phyloP scores from a whole-genome alignment of 2,329 filamentous ascomycete species.

The Exophiala lecanii-corni region DNA sequence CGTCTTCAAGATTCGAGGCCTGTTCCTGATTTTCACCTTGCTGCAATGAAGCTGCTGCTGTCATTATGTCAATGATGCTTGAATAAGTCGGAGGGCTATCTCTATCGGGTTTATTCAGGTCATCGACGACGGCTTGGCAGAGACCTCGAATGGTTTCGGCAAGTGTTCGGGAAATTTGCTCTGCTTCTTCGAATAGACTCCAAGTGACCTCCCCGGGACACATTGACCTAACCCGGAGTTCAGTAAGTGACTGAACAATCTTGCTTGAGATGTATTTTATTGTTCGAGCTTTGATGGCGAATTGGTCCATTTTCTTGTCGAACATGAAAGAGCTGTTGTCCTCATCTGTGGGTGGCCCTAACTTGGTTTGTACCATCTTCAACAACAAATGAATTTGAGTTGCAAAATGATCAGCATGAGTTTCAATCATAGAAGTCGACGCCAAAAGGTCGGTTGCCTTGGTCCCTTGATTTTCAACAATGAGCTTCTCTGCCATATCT shows the following conservation, averaged over 20 bases:
- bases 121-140: constrained; percentile 60
- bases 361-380: constrained; percentile 60
- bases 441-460: constrained; percentile 78
- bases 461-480: constrained; percentile 62
- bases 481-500: constrained; percentile 79
- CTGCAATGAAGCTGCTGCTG: constrained; percentile 1
- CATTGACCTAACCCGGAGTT: constrained; percentile 70
- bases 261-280: constrained; percentile 80
- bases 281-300: constrained; percentile 71
- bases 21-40: constrained; percentile 2
- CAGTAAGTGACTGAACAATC: constrained; percentile 69
- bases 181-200: constrained; percentile 66
- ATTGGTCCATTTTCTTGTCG: constrained; percentile 63
- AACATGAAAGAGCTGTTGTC: constrained; percentile 68
- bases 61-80: constrained; percentile 12
- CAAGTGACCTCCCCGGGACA: constrained; percentile 65
- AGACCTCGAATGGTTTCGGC: constrained; percentile 62
- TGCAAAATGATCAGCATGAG: constrained; percentile 73
- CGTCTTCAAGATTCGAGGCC: constrained; percentile 7
- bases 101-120: constrained; percentile 61
- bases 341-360: constrained; percentile 56
- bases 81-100: constrained; percentile 18
- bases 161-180: constrained; percentile 60
- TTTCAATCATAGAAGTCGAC: constrained; percentile 70
- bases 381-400: constrained; percentile 59